Evolutionary conservation across 2,329 filamentous ascomycete species (phyloP).

Genomic region (Penicillium sp.): DNA sequence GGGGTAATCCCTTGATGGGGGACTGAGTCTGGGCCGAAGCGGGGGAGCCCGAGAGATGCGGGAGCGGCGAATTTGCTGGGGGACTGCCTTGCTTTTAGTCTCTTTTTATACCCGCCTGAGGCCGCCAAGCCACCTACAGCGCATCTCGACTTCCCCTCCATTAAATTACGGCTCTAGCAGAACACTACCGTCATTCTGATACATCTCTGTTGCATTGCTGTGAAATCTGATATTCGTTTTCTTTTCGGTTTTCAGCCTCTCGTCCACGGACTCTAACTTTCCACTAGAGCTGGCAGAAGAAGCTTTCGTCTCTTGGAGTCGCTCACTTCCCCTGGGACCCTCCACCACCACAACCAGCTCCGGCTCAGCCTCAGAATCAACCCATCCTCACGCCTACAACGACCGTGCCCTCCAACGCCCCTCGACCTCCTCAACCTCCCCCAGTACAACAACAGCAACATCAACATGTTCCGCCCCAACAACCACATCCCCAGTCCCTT

Average conservation of each 20-base stretch:
- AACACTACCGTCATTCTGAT: background rate
- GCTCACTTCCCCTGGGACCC: constrained; percentile 97
- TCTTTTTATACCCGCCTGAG: constrained; percentile 44
- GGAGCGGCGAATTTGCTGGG: constrained; percentile 43
- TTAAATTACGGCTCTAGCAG: constrained; percentile 1
- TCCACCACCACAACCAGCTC: constrained; percentile 65
- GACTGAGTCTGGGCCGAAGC: constrained; percentile 29
- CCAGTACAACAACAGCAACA: constrained; percentile 27
- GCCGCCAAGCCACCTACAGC: constrained; percentile 27
- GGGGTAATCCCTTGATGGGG: constrained; percentile 18
- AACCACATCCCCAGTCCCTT: constrained; percentile 39
- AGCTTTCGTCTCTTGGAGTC: constrained; percentile 81
- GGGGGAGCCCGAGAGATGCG: constrained; percentile 39
- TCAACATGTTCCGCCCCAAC: constrained; percentile 44
- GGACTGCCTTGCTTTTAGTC: constrained; percentile 44
- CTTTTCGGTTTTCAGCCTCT: constrained; percentile 6
- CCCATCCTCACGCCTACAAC: constrained; percentile 42
- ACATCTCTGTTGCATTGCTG: background rate
- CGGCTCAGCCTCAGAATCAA: constrained; percentile 46
- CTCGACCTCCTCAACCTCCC: constrained; percentile 38
- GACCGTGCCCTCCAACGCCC: constrained; percentile 52
- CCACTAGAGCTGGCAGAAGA: constrained; percentile 86
- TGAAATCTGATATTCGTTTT: constrained; percentile 15
- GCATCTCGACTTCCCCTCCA: constrained; percentile 25
- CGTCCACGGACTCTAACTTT: constrained; percentile 11